phyloP scores from a whole-genome alignment of 2,329 filamentous ascomycete genomes.

The Hypoxylon sp. region DNA sequence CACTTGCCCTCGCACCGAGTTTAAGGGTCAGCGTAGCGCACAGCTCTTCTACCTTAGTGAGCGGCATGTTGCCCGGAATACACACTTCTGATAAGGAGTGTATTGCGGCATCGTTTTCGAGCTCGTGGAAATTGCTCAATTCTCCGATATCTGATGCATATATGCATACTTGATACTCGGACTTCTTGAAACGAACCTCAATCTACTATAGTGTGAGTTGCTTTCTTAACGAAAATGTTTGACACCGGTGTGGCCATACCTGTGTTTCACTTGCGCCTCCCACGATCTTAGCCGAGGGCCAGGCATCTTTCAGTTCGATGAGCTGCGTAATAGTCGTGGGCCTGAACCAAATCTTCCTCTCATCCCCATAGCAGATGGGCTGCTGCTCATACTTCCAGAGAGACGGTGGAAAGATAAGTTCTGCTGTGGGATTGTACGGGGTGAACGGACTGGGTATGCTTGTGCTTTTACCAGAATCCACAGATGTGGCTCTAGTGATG shows the following conservation, averaged over 20 bases:
- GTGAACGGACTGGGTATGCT: constrained; percentile 77
- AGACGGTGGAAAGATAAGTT: constrained; percentile 89
- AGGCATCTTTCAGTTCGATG: constrained; percentile 84
- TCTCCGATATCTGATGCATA: constrained; percentile 91
- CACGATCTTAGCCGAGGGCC: constrained; percentile 88
- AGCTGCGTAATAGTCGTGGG: constrained; percentile 85
- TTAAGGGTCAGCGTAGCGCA: constrained; percentile 82
- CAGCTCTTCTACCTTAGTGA: constrained; percentile 89
- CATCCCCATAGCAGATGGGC: constrained; percentile 87
- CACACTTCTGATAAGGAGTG: constrained; percentile 19
- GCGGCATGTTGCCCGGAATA: constrained; percentile 65
- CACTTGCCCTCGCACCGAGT: constrained; percentile 72
- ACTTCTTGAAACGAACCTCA: constrained; percentile 94
- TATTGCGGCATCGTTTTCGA: constrained; percentile 79
- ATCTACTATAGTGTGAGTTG: constrained; percentile 72
- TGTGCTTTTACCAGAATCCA: constrained; percentile 57
- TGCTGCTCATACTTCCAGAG: constrained; percentile 80
- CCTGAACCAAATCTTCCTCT: constrained; percentile 88
- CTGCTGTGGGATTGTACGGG: constrained; percentile 86
- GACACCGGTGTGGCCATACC: constrained; percentile 7
- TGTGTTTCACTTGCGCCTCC: constrained; percentile 81
- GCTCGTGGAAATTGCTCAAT: constrained; percentile 77
- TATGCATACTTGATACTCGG: constrained; percentile 85
- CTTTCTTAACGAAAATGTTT: not conserved
- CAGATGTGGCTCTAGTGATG: constrained; percentile 71